phyloP scores from a whole-genome alignment of 768 basidiomycete genomes.

The Lentinus tigrinus region DNA sequence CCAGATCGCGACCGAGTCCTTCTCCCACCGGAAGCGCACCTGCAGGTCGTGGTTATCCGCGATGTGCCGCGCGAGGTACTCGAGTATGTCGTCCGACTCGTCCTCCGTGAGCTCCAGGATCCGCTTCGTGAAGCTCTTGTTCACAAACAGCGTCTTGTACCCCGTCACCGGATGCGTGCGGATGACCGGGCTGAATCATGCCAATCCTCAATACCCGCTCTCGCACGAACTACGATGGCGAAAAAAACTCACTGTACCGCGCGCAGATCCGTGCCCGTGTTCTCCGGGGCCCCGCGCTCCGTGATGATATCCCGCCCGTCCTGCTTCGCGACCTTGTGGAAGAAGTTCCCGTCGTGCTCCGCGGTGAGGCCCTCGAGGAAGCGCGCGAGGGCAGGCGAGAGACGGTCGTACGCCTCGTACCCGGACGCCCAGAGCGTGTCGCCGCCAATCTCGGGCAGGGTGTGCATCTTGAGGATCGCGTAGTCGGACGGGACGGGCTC shows the following conservation, averaged over 20 bases:
- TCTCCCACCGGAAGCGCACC: constrained; percentile 50
- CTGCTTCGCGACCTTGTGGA: constrained; percentile 33
- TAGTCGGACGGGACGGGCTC: constrained; percentile 61
- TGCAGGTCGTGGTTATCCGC: constrained; percentile 61
- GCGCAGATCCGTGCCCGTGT: constrained; percentile 45
- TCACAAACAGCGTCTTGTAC: constrained; percentile 57
- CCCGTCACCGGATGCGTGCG: constrained; percentile 61
- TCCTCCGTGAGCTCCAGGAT: constrained; percentile 53
- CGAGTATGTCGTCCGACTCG: constrained; percentile 50
- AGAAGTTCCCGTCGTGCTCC: constrained; percentile 46
- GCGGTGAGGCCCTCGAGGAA: constrained; percentile 63
- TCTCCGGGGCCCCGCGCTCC: constrained; percentile 52
- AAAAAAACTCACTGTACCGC: constrained; percentile 41
- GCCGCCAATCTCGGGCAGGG: constrained; percentile 28
- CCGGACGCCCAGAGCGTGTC: constrained; percentile 43
- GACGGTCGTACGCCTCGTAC: constrained; percentile 64
- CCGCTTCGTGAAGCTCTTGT: constrained; percentile 53
- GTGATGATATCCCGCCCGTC: constrained; percentile 32
- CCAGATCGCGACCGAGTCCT: constrained; percentile 60
- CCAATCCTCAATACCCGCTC: too few relatives aligned
- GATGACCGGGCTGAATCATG: constrained; percentile 38
- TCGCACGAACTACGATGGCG: constrained; percentile 26
- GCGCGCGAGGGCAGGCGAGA: constrained; percentile 51
- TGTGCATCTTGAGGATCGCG: constrained; percentile 42
- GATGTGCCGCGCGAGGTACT: constrained; percentile 49